phyloP scores from a whole-genome alignment of 352 stramenopile genomes.

The Globisporangium nagaii region DNA sequence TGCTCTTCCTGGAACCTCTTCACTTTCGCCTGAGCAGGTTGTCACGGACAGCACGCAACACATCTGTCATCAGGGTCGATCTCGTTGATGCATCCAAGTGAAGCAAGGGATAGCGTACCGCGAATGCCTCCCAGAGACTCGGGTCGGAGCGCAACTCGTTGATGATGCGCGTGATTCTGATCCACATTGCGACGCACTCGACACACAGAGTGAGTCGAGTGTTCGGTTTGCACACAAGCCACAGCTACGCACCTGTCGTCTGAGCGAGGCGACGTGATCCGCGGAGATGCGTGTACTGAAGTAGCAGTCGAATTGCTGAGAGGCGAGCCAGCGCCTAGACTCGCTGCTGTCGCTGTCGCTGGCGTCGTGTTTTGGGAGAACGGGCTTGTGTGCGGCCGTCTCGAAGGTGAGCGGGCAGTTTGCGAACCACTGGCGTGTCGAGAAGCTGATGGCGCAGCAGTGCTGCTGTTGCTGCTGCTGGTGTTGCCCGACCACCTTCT shows the following conservation, averaged over 20 bases:
- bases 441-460: not conserved
- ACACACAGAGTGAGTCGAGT: not conserved
- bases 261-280: constrained; percentile 13
- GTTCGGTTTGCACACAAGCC: not conserved
- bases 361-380: not conserved
- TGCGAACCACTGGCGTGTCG: not conserved
- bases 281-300: constrained; percentile 10
- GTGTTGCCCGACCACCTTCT: not conserved
- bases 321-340: not conserved
- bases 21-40: constrained; percentile 19
- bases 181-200: not conserved
- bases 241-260: constrained; percentile 18
- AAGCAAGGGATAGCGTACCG: constrained; percentile 16
- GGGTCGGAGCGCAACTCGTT: constrained; percentile 55
- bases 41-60: not conserved
- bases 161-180: constrained; percentile 50
- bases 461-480: not conserved
- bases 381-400: constrained; percentile 15
- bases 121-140: constrained; percentile 44
- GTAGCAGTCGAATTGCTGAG: constrained; percentile 3
- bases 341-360: not conserved
- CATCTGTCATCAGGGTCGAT: too few relatives aligned
- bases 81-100: too few relatives aligned
- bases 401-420: not conserved
- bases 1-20: constrained; percentile 9